Base-by-base conservation (phyloP, 495 filamentous ascomycete species). In the Alectoria sarmentosa region DNA sequence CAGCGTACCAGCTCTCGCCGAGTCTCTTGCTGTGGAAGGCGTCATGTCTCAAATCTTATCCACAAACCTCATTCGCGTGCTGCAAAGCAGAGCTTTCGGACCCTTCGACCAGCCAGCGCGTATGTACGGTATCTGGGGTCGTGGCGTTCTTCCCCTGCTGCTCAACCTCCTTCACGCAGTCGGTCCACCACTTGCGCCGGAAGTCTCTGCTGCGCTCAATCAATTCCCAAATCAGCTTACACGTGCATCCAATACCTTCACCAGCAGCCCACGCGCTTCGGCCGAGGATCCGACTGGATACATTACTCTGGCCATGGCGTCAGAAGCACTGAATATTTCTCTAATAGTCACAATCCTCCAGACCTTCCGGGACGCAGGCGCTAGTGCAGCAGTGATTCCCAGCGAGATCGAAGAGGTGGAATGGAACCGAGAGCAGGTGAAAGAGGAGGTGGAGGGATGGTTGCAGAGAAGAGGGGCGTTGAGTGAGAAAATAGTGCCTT, bases 141-240 rank as follows among this genome's bases (percentile, higher is more conserved):
- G 87, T 49, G 93, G 91, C 4, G 81, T 98, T 64, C 80, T 98
- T 1, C 93, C 94, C 0, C 75, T 98, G 15, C 85, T 92, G n/a
- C 81, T 98, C 41, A 97, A 97, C 72, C 80, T 98, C 39, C 84
- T 98, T 46, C 83, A 86, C 66, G 85, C 90, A 36, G 86, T 98
- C 32, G 89, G 91, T 28, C 78, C 86, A 2, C 84, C 90, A 4
- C 82, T 89, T 67, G 91, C 91, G 2, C 85, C 86, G 0, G 95
- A 98, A 69, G 85, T 97, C 30, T 83, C 88, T 3, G 84, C 85
- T 56, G 95, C 96, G 73, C 83, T 98, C 23, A 92, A 91, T 69
- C 86, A 89, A 69, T 96, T 94, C 70, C 86, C 88, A 32, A 81
- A 83, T 44, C 85, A 95, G 44, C 82, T 97, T 14, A 71, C 70